phyloP scores from a whole-genome alignment of 495 filamentous ascomycete genomes.

The Trichoderma asperelloides region DNA sequence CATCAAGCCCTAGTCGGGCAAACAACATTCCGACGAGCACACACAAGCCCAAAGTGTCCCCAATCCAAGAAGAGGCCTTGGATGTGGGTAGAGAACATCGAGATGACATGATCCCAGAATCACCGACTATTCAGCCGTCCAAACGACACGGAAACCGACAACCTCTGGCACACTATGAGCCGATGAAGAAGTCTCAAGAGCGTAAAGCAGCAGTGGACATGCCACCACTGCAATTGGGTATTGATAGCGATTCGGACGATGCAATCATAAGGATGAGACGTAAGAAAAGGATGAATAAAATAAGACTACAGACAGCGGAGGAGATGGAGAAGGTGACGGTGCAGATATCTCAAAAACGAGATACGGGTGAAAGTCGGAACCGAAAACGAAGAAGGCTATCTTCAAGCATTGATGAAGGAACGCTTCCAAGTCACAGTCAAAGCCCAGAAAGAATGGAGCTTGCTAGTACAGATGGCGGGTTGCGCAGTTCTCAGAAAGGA shows the following conservation, averaged over 20 bases:
- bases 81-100: too few relatives aligned
- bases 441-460: too few relatives aligned
- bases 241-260: slow-evolving; percentile 18
- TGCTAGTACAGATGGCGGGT: neutral
- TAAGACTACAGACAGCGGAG: neutral
- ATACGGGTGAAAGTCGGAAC: neutral
- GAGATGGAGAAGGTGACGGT: slow-evolving; percentile 7
- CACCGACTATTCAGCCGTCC: slow-evolving; percentile 12
- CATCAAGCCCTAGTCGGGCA: slow-evolving; percentile 25
- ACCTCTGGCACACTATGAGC: slow-evolving; percentile 24
- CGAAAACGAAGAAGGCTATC: slow-evolving; percentile 6
- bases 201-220: slow-evolving; percentile 16
- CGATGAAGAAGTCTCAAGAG: slow-evolving; percentile 27
- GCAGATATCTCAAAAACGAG: neutral
- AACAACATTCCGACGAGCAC: neutral
- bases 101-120: slow-evolving; percentile 17
- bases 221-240: slow-evolving; percentile 6
- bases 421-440: neutral
- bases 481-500: neutral
- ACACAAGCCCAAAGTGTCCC: neutral
- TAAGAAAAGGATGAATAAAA: slow-evolving; percentile 3
- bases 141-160: slow-evolving; percentile 14
- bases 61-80: neutral
- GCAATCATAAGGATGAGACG: slow-evolving; percentile 9
- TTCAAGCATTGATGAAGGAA: neutral